These are phyloP conservation scores for Aaosphaeria pasadenensis DNA, from an alignment of 2,329 filamentous ascomycete genomes.

Conservation along the genomic window DNA sequence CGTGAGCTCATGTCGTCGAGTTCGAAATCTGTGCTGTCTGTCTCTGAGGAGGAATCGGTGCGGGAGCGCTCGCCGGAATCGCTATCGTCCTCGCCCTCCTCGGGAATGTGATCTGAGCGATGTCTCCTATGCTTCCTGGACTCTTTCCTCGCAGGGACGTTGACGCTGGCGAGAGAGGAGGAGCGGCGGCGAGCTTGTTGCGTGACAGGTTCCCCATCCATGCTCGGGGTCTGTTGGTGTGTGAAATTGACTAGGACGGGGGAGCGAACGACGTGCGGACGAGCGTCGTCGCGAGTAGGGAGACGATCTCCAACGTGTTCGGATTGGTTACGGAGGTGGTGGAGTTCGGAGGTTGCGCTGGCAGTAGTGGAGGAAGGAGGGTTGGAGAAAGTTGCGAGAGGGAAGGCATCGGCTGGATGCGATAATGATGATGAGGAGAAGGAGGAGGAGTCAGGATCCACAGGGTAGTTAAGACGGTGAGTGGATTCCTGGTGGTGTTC, in stretches of 20 bases:
- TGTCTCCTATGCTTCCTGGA: slow-evolving; percentile 25
- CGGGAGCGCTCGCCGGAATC: slow-evolving; percentile 18
- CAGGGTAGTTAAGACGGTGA: slow-evolving; percentile 12
- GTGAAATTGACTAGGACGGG: slow-evolving; percentile 24
- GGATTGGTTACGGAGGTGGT: neutral
- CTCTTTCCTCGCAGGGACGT: slow-evolving; percentile 14
- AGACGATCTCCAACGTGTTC: neutral
- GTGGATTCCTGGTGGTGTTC: slow-evolving; percentile 12
- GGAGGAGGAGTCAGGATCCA: slow-evolving; percentile 13
- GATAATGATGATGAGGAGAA: slow-evolving; percentile 1
- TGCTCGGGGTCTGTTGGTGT: slow-evolving; percentile 30
- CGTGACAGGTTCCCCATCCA: slow-evolving; percentile 21
- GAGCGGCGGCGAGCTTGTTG: slow-evolving; percentile 29
- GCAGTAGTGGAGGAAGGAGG: slow-evolving; percentile 29
- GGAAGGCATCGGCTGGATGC: slow-evolving; percentile 37
- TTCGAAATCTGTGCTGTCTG: slow-evolving; percentile 53
- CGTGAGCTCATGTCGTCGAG: slow-evolving; percentile 61
- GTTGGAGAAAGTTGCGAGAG: slow-evolving; percentile 31
- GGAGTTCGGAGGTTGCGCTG: slow-evolving; percentile 8
- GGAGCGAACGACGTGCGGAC: slow-evolving; percentile 6
- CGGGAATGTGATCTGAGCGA: slow-evolving; percentile 30
- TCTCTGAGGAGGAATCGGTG: slow-evolving; percentile 28
- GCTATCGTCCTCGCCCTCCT: slow-evolving; percentile 30
- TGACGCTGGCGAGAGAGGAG: slow-evolving; percentile 31
- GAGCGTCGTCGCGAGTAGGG: slow-evolving; percentile 15